These are phyloP conservation scores for Fraxinus velutina DNA, from an alignment of 305 asterid species.

Conservation along the genomic window DNA sequence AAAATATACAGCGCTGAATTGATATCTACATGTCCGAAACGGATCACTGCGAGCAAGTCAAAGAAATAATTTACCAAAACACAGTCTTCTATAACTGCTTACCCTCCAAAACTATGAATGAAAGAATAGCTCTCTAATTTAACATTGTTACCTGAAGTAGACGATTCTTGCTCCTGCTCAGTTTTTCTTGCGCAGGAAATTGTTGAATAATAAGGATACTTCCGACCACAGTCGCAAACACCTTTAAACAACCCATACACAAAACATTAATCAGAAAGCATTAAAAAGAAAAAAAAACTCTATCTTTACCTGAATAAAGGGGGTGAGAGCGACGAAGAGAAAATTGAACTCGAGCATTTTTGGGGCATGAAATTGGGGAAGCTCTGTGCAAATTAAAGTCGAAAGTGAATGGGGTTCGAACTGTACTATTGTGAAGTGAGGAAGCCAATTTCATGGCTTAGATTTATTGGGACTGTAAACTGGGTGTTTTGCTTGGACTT, in stretches of 20 bases:
- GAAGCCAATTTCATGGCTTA: constrained; percentile 57
- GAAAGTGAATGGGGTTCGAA: constrained; percentile 31
- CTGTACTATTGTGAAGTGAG: constrained; percentile 30
- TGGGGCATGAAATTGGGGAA: constrained; percentile 34
- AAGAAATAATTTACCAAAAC: not conserved
- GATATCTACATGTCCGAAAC: not conserved
- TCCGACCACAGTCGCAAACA: constrained; percentile 33
- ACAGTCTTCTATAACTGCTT: not conserved
- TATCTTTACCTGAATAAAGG: constrained; percentile 37
- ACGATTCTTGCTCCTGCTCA: constrained; percentile 55
- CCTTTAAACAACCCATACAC: constrained; percentile 28
- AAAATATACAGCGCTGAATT: not conserved
- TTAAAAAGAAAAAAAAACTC: not conserved
- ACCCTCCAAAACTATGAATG: not conserved
- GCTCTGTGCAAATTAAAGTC: constrained; percentile 34
- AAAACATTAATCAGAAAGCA: not conserved
- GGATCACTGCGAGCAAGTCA: not conserved
- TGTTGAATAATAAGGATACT: constrained; percentile 25
- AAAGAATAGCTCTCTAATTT: not conserved
- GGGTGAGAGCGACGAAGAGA: constrained; percentile 35
- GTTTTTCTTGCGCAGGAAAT: constrained; percentile 51
- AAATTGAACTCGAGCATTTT: constrained; percentile 35
- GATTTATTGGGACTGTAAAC: not conserved
- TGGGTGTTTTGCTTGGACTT: not conserved
- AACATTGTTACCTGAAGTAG: constrained; percentile 34